Percentiles rank a stretch among this genome's conserved stretches.
phyloP scores from a whole-genome alignment of 805 yeast species.

The Teunomyces pallodes region DNA sequence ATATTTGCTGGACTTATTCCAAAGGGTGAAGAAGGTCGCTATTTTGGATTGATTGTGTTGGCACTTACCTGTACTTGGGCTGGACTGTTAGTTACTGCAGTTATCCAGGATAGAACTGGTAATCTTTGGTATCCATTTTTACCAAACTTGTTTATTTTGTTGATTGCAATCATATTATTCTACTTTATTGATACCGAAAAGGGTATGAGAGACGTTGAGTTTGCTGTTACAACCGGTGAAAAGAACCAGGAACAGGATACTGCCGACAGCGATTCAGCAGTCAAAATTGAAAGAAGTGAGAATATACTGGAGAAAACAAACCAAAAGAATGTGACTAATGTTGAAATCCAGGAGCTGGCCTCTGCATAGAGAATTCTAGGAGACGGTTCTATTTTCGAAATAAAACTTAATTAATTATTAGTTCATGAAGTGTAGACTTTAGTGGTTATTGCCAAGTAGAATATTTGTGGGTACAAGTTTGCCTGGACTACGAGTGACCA shows the following conservation, averaged over 20 bases:
- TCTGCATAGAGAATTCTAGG: neutral
- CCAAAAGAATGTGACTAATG: neutral
- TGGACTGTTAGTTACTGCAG: conserved; percentile 36
- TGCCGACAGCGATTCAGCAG: neutral
- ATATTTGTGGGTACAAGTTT: too few species aligned
- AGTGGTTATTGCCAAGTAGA: too few species aligned
- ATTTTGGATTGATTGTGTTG: conserved; percentile 38
- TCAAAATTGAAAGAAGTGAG: neutral
- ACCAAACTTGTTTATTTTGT: conserved; percentile 31
- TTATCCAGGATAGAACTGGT: conserved; percentile 38
- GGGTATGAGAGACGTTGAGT: conserved; percentile 26
- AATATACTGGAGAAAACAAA: neutral
- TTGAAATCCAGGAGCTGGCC: neutral
- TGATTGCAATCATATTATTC: conserved; percentile 23
- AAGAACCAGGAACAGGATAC: neutral
- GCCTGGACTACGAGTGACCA: neutral
- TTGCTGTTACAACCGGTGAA: neutral
- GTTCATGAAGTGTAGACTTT: too few species aligned
- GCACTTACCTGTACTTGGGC: conserved; percentile 45
- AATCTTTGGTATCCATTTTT: conserved; percentile 37
- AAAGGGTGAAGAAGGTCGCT: conserved; percentile 41
- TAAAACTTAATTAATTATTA: too few species aligned
- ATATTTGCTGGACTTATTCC: conserved; percentile 39
- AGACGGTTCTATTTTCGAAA: too few species aligned
- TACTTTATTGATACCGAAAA: conserved; percentile 26